Percentiles rank a stretch among this genome's conserved stretches.
phyloP scores from a whole-genome alignment of 306 rosid species.

The Prunus mume region DNA sequence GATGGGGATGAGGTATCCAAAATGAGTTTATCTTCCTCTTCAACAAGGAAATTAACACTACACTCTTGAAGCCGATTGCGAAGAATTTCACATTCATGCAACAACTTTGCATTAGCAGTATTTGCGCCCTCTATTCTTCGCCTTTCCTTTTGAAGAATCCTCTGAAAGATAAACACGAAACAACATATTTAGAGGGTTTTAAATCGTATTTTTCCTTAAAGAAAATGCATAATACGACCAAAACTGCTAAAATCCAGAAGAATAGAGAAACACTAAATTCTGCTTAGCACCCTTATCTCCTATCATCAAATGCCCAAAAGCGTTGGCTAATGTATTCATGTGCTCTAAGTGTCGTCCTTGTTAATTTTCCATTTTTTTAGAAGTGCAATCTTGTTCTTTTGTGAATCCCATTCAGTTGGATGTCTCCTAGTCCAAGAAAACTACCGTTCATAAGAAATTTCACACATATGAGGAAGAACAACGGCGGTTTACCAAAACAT shows the following conservation, averaged over 20 bases:
- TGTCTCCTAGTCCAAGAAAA: neutral
- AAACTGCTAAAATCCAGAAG: neutral
- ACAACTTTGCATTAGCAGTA: constrained; percentile 60
- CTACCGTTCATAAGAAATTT: neutral
- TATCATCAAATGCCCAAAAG: too few species aligned
- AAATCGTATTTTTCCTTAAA: neutral
- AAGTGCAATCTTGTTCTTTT: neutral
- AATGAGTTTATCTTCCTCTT: constrained; percentile 78
- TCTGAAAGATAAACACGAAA: constrained; percentile 43
- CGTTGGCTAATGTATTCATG: too few species aligned
- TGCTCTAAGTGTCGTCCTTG: too few species aligned
- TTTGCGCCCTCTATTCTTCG: constrained; percentile 54
- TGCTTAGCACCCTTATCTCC: too few species aligned
- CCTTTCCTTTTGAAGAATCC: constrained; percentile 63
- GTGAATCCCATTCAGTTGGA: neutral
- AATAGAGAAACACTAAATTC: neutral
- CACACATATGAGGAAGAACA: neutral
- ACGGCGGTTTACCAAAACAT: neutral
- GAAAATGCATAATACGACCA: neutral
- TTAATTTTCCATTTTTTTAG: neutral
- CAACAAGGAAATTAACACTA: constrained; percentile 79
- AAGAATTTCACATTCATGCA: constrained; percentile 86
- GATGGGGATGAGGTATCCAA: constrained; percentile 66
- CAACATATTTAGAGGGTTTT: constrained; percentile 19
- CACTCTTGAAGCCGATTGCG: constrained; percentile 76